These are phyloP conservation scores for Otatea glauca DNA, from an alignment of 176 grass and related monocot species.

Conservation along the genomic window DNA sequence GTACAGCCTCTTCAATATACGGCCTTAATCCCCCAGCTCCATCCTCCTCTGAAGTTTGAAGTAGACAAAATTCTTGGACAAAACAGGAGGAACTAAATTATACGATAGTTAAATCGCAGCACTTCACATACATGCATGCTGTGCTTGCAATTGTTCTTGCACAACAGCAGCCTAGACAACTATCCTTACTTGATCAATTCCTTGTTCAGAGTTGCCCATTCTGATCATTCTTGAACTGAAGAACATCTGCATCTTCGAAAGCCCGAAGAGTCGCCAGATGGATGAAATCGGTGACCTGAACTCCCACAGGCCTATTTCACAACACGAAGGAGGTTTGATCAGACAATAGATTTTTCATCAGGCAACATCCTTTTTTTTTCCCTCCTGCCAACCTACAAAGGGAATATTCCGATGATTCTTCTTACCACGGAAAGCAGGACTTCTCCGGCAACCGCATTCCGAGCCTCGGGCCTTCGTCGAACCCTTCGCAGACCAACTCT, in stretches of 20 bases:
- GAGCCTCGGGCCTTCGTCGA: constrained; percentile 76
- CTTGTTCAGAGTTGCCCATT: constrained; percentile 43
- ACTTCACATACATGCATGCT: neutral
- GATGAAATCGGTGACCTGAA: constrained; percentile 62
- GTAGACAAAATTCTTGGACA: neutral
- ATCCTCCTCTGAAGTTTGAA: neutral
- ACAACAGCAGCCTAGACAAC: neutral
- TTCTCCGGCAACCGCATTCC: constrained; percentile 51
- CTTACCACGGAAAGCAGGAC: constrained; percentile 57
- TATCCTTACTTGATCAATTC: constrained; percentile 23
- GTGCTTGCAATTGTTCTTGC: constrained; percentile 17
- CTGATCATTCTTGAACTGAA: constrained; percentile 44
- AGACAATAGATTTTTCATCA: neutral
- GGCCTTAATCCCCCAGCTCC: neutral
- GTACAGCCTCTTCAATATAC: neutral
- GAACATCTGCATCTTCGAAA: constrained; percentile 53
- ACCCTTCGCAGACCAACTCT: constrained; percentile 87
- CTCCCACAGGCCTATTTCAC: constrained; percentile 34
- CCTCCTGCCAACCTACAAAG: neutral
- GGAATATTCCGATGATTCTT: neutral
- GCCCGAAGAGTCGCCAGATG: constrained; percentile 52
- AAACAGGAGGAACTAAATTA: neutral
- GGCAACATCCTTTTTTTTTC: neutral
- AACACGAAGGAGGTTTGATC: neutral
- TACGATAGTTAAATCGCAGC: neutral